Conservation (phyloP, 2,329 filamentous ascomycete genomes). For the Fusarium pseudonygamai region DNA sequence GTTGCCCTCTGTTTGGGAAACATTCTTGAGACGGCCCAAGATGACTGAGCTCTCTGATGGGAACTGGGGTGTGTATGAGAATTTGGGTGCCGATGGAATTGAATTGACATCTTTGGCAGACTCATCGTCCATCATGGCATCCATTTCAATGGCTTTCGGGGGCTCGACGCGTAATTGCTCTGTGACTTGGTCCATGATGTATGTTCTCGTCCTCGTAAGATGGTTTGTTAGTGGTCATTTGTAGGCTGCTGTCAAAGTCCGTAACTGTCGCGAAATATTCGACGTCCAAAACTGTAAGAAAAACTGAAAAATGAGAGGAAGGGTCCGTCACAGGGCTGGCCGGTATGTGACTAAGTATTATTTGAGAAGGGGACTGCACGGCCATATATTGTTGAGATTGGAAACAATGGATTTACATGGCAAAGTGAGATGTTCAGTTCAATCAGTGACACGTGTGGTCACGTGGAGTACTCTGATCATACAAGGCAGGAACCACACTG, state of each 20-base stretch:
- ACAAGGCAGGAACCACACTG: background rate
- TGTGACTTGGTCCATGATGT: conserved; percentile 3
- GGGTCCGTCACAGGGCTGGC: background rate
- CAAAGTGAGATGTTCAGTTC: conserved; percentile 18
- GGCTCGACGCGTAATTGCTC: background rate
- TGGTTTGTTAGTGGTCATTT: conserved; percentile 12
- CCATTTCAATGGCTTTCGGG: background rate
- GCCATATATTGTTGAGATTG: conserved; percentile 8
- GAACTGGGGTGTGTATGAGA: conserved; percentile 47
- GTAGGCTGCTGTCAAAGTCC: background rate
- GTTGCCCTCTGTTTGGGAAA: background rate
- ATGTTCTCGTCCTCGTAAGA: background rate
- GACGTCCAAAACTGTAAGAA: background rate
- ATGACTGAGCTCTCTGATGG: conserved; percentile 41
- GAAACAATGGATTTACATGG: conserved; percentile 18
- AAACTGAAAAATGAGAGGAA: background rate
- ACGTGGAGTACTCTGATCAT: conserved; percentile 10
- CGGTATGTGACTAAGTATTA: background rate
- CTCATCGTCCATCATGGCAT: background rate
- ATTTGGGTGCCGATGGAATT: background rate
- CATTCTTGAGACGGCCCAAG: conserved; percentile 40
- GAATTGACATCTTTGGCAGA: background rate
- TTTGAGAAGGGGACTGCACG: background rate
- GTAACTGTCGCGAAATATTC: background rate
- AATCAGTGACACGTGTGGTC: conserved; percentile 26